Conservation (phyloP, 148 eudicot species). For the Chenopodium album region DNA sequence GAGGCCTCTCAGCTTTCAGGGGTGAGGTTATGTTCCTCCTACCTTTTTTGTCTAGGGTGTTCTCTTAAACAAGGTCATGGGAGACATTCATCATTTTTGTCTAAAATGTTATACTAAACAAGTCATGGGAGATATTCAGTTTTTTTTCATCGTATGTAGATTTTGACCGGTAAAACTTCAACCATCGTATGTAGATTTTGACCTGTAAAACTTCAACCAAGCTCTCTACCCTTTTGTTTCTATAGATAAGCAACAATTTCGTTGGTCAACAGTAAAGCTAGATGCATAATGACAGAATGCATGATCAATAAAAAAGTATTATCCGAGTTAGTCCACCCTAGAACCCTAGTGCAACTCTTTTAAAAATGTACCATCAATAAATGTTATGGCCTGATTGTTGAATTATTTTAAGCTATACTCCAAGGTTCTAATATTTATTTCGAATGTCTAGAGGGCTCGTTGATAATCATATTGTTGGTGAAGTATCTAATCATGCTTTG, state of each 20-base stretch:
- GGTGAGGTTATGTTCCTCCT: neutral
- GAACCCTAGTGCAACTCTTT: neutral
- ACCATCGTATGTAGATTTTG: neutral
- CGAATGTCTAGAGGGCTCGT: neutral
- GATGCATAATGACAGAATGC: neutral
- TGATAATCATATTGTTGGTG: neutral
- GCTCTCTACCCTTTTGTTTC: neutral
- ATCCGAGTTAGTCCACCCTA: neutral
- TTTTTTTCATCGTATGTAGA: neutral
- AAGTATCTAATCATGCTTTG: neutral
- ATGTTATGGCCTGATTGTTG: neutral
- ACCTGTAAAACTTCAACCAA: neutral
- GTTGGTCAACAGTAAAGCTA: neutral
- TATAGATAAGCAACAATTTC: neutral
- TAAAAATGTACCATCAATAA: neutral
- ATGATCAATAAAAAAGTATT: no score
- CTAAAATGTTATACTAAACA: no score
- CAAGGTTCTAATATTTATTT: neutral
- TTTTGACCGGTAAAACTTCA: neutral
- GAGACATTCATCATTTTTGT: no score
- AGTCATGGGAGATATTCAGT: neutral
- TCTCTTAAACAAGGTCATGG: neutral
- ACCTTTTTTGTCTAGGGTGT: neutral
- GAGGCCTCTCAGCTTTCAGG: neutral
- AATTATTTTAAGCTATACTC: neutral